Evolutionary conservation across 306 rosid genomes (phyloP).

Genomic region (Prunus padus): DNA sequence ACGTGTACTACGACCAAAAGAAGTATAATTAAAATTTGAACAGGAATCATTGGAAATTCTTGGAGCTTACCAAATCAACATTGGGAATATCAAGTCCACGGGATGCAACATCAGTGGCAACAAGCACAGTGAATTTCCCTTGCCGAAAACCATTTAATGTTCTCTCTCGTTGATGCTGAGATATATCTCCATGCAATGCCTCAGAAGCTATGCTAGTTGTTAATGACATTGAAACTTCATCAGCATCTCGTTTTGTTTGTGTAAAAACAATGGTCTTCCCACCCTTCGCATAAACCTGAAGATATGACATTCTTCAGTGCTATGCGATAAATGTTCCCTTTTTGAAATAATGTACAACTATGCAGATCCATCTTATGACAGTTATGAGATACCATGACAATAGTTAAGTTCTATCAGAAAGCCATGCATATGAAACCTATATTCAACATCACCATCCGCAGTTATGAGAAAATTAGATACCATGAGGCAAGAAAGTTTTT

Average conservation of each 20-base stretch:
- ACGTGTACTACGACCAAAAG: slow-evolving; percentile 15
- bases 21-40: background rate
- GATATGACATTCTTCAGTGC: slow-evolving; percentile 27
- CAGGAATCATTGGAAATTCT: slow-evolving; percentile 18
- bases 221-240: slow-evolving; percentile 91
- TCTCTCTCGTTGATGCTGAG: slow-evolving; percentile 98
- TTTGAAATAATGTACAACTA: background rate
- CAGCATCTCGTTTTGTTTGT: slow-evolving; percentile 94
- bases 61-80: slow-evolving; percentile 78
- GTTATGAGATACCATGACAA: background rate
- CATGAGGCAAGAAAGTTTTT: background rate
- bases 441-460: background rate
- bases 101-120: slow-evolving; percentile 98
- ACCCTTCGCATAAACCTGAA: slow-evolving; percentile 94
- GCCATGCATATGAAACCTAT: background rate
- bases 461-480: background rate
- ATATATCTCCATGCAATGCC: slow-evolving; percentile 98
- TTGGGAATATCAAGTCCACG: slow-evolving; percentile 99
- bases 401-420: background rate
- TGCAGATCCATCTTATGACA: background rate
- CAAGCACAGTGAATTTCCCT: slow-evolving; percentile 97
- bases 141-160: slow-evolving; percentile 94
- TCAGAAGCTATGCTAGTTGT: slow-evolving; percentile 83
- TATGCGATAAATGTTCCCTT: background rate
- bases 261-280: slow-evolving; percentile 99